Conservation (phyloP, 2,329 filamentous ascomycete genomes). For the Arthrinium phaeospermum region DNA sequence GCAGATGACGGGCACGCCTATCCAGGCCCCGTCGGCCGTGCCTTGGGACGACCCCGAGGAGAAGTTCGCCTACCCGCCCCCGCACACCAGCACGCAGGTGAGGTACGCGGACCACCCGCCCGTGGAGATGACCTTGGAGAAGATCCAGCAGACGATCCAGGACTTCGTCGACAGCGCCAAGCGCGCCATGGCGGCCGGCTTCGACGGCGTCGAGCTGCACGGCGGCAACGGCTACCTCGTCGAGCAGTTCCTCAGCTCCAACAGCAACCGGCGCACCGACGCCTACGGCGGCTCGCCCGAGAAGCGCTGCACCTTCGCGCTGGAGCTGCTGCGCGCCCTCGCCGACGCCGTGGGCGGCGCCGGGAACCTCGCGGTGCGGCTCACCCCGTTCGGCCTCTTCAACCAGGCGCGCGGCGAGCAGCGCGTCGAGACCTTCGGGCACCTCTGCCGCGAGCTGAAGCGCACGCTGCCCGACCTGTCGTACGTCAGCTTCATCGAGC, state of each 20-base stretch:
- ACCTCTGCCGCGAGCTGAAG: slow-evolving; percentile 48
- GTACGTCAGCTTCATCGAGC: slow-evolving; percentile 56
- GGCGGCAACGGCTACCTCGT: slow-evolving; percentile 32
- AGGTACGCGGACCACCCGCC: slow-evolving; percentile 41
- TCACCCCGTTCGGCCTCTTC: slow-evolving; percentile 50
- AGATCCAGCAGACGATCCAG: slow-evolving; percentile 33
- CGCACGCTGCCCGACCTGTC: slow-evolving; percentile 40
- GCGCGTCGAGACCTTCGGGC: slow-evolving; percentile 53
- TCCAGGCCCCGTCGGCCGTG: slow-evolving; percentile 25
- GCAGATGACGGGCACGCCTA: slow-evolving; percentile 26
- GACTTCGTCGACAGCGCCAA: slow-evolving; percentile 34
- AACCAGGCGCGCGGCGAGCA: slow-evolving; percentile 52
- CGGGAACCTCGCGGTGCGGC: slow-evolving; percentile 33
- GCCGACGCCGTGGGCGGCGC: slow-evolving; percentile 36
- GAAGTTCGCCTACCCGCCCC: slow-evolving; percentile 30
- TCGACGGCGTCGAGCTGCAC: slow-evolving; percentile 53
- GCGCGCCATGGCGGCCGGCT: slow-evolving; percentile 45
- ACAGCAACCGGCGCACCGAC: slow-evolving; percentile 38
- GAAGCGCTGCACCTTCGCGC: slow-evolving; percentile 38
- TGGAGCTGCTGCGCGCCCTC: slow-evolving; percentile 39
- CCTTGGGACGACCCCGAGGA: slow-evolving; percentile 29
- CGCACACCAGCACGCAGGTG: slow-evolving; percentile 23
- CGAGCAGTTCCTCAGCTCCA: slow-evolving; percentile 32
- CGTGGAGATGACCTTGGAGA: slow-evolving; percentile 43
- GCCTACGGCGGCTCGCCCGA: slow-evolving; percentile 39